Percentiles rank a stretch among this genome's conserved stretches.
phyloP scores from a whole-genome alignment of 2,329 filamentous ascomycete species.

The Cladosporium sp. region DNA sequence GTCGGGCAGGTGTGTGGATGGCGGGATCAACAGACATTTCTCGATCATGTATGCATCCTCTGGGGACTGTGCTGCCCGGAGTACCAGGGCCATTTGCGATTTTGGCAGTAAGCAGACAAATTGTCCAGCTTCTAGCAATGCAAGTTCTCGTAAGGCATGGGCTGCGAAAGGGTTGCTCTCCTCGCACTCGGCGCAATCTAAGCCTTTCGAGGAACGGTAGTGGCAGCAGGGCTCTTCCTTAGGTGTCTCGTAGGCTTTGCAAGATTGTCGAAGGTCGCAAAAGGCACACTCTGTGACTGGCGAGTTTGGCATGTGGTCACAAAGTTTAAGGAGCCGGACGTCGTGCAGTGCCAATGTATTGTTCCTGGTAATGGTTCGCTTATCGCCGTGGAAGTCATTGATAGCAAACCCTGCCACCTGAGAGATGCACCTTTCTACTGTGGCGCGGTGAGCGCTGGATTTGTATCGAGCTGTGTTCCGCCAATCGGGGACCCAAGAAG shows the following conservation, averaged over 20 bases:
- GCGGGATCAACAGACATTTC: too few species aligned
- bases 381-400: neutral
- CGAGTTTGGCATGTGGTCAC: neutral
- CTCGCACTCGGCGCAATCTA: neutral
- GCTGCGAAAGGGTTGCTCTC: neutral
- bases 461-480: neutral
- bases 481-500: neutral
- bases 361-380: neutral
- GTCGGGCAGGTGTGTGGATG: neutral
- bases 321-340: neutral
- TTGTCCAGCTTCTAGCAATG: neutral
- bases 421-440: neutral
- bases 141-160: neutral
- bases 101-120: neutral
- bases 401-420: neutral
- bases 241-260: neutral
- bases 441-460: neutral
- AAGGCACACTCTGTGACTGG: neutral
- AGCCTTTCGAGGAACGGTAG: neutral
- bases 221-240: neutral
- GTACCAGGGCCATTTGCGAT: neutral
- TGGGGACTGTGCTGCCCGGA: neutral
- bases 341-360: neutral
- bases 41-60: too few species aligned
- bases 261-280: neutral